phyloP scores from a whole-genome alignment of 1,284 basidiomycete genomes.

The Leucoagaricus sp. region DNA sequence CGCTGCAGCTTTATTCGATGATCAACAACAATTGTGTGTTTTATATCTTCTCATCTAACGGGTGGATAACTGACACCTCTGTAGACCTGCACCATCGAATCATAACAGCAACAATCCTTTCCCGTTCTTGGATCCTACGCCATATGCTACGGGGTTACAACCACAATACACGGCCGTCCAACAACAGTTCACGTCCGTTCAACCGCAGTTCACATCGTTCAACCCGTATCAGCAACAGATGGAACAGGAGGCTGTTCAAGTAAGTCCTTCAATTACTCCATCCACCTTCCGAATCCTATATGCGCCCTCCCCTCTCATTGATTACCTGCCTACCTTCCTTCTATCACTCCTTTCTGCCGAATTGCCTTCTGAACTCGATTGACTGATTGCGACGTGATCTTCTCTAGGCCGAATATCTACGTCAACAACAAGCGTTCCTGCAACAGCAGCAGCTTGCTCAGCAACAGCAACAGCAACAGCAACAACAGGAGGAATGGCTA shows the following conservation, averaged over 20 bases:
- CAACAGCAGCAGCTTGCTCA: slow-evolving; percentile 55
- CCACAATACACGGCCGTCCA: slow-evolving; percentile 56
- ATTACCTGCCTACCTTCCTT: neutral
- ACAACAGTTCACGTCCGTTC: slow-evolving; percentile 47
- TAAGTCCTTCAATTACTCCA: slow-evolving; percentile 22
- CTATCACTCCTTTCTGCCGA: neutral
- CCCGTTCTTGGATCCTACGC: slow-evolving; percentile 67
- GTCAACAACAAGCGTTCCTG: slow-evolving; percentile 72
- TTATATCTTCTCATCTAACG: neutral
- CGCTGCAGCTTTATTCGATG: slow-evolving; percentile 82
- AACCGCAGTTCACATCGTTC: slow-evolving; percentile 88
- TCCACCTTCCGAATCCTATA: neutral
- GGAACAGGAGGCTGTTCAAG: slow-evolving; percentile 81
- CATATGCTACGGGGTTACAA: slow-evolving; percentile 60
- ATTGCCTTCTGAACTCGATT: no score
- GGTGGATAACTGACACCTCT: slow-evolving; percentile 11
- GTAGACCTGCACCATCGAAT: slow-evolving; percentile 35
- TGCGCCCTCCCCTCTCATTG: slow-evolving; percentile 1
- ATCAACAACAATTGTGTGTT: slow-evolving; percentile 70
- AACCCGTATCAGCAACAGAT: slow-evolving; percentile 97
- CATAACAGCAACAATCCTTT: slow-evolving; percentile 50
- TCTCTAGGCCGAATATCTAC: slow-evolving; percentile 65
- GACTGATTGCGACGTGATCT: neutral
- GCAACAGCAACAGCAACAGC: slow-evolving; percentile 62
- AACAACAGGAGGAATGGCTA: slow-evolving; percentile 65